Conservation (phyloP, 2,329 filamentous ascomycete species). For the Clonostachys byssicola region DNA sequence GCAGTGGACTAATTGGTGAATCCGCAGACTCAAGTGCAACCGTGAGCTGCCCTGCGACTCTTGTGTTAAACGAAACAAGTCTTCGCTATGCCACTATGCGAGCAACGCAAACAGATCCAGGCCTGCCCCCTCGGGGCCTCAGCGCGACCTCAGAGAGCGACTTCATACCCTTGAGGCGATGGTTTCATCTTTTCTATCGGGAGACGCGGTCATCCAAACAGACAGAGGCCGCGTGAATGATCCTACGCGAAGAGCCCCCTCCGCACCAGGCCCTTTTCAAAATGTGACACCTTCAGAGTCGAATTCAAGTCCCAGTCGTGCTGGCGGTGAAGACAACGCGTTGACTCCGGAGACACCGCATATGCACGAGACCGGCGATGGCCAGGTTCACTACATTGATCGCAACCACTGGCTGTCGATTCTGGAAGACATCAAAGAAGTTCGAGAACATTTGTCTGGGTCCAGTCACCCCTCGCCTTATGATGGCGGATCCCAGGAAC, state of each 20-base stretch:
- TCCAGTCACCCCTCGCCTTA: conserved; percentile 1
- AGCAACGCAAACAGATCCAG: conserved; percentile 3
- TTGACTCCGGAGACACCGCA: conserved; percentile 43
- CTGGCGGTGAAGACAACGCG: conserved; percentile 30
- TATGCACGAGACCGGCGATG: conserved; percentile 34
- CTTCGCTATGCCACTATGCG: conserved; percentile 6
- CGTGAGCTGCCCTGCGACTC: conserved; percentile 20
- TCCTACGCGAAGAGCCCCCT: neutral
- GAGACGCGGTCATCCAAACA: neutral
- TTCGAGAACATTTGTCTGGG: conserved; percentile 18
- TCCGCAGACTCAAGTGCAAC: conserved; percentile 50
- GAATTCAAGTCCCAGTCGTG: neutral
- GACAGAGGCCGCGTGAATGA: no score
- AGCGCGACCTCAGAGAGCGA: neutral
- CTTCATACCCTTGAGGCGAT: conserved; percentile 18
- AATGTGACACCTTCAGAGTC: neutral
- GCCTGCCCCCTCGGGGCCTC: neutral
- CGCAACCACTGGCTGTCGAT: conserved; percentile 25
- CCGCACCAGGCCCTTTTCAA: neutral
- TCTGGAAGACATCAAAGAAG: conserved; percentile 23
- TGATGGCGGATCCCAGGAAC: no score
- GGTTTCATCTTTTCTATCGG: conserved; percentile 11
- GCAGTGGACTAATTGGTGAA: neutral
- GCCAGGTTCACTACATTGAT: conserved; percentile 17
- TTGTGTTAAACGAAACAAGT: conserved; percentile 2